Evolutionary conservation across 495 filamentous ascomycete genomes (phyloP).

Genomic region (Penicillium atrosanguineum): DNA sequence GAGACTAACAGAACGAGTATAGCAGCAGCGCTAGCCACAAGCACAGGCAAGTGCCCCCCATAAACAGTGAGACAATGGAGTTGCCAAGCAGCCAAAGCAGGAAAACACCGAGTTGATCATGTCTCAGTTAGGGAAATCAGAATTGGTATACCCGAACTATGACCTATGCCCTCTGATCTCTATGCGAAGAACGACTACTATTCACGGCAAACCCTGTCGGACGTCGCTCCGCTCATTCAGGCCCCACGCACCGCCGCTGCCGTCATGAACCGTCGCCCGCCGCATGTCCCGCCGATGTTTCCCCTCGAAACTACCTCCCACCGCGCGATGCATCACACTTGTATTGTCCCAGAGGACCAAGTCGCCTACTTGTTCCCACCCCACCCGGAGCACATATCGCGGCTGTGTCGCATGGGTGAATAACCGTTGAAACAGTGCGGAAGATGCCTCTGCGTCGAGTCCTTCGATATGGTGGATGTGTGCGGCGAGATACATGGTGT

Average conservation of each 20-base stretch:
- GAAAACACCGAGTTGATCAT: neutral
- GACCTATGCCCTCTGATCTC: too few species aligned
- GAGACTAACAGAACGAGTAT: neutral
- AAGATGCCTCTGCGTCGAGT: slow-evolving; percentile 28
- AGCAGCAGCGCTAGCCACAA: neutral
- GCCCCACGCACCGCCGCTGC: slow-evolving; percentile 34
- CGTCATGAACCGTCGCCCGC: slow-evolving; percentile 53
- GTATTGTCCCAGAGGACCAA: slow-evolving; percentile 62
- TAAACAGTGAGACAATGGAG: neutral
- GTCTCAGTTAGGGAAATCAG: neutral
- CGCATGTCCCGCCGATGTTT: slow-evolving; percentile 52
- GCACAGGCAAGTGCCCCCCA: neutral
- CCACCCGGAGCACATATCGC: slow-evolving; percentile 45
- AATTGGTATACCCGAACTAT: neutral
- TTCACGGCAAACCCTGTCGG: slow-evolving; percentile 15
- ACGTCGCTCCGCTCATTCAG: slow-evolving; percentile 31
- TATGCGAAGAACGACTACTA: too few species aligned
- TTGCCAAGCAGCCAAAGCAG: neutral
- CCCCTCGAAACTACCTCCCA: slow-evolving; percentile 48
- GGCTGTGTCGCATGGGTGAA: slow-evolving; percentile 48
- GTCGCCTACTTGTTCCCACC: slow-evolving; percentile 49
- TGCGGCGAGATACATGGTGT: slow-evolving; percentile 53
- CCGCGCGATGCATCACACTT: slow-evolving; percentile 52
- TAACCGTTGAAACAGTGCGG: slow-evolving; percentile 41
- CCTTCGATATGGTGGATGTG: slow-evolving; percentile 59